A percentile compares a stretch with the other conserved stretches of the same genome.
Conservation (phyloP, 2,329 filamentous ascomycete species). For the Fusarium kyushuense region DNA sequence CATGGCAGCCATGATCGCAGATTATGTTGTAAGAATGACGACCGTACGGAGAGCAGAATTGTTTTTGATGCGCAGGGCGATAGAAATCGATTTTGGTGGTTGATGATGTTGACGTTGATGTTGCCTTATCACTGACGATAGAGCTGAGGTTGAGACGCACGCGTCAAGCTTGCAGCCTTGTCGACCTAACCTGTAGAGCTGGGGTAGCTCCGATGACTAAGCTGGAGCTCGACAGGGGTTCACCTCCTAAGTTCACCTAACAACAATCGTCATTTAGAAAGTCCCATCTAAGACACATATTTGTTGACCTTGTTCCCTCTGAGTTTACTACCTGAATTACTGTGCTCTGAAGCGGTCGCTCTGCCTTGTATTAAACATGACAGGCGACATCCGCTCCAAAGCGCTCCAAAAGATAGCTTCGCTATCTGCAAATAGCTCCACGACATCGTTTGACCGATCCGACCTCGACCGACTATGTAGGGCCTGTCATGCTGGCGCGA, state of each 20-base stretch:
- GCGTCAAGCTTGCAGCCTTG: constrained; percentile 67
- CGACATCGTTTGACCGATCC: constrained; percentile 68
- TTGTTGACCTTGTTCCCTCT: constrained; percentile 36
- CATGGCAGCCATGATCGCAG: constrained; percentile 70
- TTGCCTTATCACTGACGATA: constrained; percentile 40
- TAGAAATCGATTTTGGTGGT: constrained; percentile 19
- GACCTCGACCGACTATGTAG: constrained; percentile 72
- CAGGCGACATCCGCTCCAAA: constrained; percentile 69
- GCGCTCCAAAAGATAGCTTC: constrained; percentile 75
- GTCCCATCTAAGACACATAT: constrained; percentile 24
- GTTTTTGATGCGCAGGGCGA: constrained; percentile 24
- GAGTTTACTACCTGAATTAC: constrained; percentile 9
- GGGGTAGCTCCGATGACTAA: constrained; percentile 60
- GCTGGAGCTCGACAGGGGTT: constrained; percentile 37
- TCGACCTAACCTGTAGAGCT: constrained; percentile 40
- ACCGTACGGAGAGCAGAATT: not conserved
- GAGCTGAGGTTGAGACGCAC: constrained; percentile 52
- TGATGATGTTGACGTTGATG: constrained; percentile 33
- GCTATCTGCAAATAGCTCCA: constrained; percentile 68
- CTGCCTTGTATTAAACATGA: constrained; percentile 53
- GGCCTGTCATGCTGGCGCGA: constrained; percentile 64
- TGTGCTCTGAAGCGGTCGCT: constrained; percentile 10
- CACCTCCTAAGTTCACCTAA: constrained; percentile 41
- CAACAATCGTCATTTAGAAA: constrained; percentile 42
- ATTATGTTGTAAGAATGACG: not conserved